phyloP scores from a whole-genome alignment of 108 stramenopile genomes.

The Nitzschia sp. region DNA sequence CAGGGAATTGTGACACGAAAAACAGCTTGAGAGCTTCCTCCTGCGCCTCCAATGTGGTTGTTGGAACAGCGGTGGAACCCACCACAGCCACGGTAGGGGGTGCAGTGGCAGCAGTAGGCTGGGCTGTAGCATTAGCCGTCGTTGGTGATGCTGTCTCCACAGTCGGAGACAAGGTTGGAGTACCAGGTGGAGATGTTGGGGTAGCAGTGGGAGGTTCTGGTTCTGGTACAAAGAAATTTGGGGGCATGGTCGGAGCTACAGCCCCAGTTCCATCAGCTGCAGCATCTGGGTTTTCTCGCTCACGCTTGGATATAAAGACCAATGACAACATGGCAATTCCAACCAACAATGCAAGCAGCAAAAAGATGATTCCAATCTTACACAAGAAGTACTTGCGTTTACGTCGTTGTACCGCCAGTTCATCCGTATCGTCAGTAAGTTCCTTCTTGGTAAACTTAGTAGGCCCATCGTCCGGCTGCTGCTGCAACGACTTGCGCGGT shows the following conservation, averaged over 20 bases:
- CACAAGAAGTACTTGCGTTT: neutral
- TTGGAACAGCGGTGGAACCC: neutral
- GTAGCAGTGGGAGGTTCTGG: neutral
- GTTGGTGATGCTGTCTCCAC: slow-evolving; percentile 6
- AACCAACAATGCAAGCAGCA: slow-evolving; percentile 2
- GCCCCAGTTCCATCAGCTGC: neutral
- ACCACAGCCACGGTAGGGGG: neutral
- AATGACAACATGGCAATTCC: slow-evolving; percentile 18
- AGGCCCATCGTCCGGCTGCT: neutral
- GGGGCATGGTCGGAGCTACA: neutral
- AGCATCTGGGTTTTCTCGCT: neutral
- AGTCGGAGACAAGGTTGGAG: neutral
- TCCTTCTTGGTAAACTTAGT: neutral
- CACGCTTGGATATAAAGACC: neutral
- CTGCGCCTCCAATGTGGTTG: no score
- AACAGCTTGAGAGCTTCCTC: slow-evolving; percentile 2
- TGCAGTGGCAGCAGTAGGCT: neutral
- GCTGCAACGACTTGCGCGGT: neutral
- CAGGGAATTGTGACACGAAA: neutral
- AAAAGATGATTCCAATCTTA: neutral
- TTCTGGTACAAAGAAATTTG: neutral
- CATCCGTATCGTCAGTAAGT: neutral
- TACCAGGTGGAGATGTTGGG: slow-evolving; percentile 5
- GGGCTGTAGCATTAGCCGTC: neutral
- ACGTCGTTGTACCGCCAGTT: neutral